A percentile compares a stretch with the other conserved stretches of the same genome.
Conservation (phyloP, 2,329 filamentous ascomycete genomes). For the Fusarium cyanostomum region DNA sequence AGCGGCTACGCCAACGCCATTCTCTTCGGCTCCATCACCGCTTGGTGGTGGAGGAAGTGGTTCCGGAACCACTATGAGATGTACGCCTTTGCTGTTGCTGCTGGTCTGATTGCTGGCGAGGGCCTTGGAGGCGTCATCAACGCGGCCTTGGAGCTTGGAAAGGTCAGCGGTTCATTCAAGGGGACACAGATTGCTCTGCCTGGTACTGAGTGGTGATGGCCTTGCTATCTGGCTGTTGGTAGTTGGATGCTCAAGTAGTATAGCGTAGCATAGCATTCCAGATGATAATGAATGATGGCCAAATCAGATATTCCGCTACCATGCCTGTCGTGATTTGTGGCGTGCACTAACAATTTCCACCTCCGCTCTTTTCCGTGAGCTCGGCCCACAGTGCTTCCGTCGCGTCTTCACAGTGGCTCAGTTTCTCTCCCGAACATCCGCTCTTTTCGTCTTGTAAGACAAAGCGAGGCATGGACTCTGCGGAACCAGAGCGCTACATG, state of each 20-base stretch:
- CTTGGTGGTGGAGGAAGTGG: slow-evolving; percentile 64
- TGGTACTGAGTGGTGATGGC: slow-evolving; percentile 13
- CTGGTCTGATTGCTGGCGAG: slow-evolving; percentile 70
- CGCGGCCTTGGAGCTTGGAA: slow-evolving; percentile 55
- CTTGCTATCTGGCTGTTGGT: neutral
- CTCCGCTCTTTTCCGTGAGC: slow-evolving; percentile 35
- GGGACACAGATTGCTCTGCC: slow-evolving; percentile 32
- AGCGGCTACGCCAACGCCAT: slow-evolving; percentile 65
- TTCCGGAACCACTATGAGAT: slow-evolving; percentile 61
- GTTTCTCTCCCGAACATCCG: slow-evolving; percentile 20
- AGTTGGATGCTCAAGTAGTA: too few species aligned
- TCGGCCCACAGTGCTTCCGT: too few species aligned
- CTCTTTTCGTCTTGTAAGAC: slow-evolving; percentile 16
- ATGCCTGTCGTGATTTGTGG: too few species aligned
- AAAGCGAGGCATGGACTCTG: slow-evolving; percentile 22
- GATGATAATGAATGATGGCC: neutral
- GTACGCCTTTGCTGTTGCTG: slow-evolving; percentile 67
- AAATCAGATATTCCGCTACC: too few species aligned
- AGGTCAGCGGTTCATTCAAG: slow-evolving; percentile 43
- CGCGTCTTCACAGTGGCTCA: too few species aligned
- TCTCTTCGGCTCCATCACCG: slow-evolving; percentile 62
- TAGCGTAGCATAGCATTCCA: neutral
- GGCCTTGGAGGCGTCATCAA: slow-evolving; percentile 70
- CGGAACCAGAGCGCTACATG: slow-evolving; percentile 44
- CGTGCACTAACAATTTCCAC: slow-evolving; percentile 31